These are phyloP conservation scores for Teunomyces barrocoloradensis DNA, from an alignment of 805 yeast genomes.

Conservation along the genomic window DNA sequence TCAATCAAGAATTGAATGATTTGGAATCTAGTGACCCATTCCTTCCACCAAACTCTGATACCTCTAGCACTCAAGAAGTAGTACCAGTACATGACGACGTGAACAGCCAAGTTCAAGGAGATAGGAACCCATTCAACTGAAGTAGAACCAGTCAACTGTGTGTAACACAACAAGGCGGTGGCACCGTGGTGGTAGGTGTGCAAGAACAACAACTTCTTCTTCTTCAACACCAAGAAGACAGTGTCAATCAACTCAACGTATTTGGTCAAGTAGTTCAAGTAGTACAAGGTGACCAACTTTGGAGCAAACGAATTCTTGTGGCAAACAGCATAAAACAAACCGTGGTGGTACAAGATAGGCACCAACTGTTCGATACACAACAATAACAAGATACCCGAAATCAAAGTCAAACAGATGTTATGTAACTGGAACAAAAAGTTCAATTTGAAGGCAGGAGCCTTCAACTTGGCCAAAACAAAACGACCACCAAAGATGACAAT, in stretches of 20 bases:
- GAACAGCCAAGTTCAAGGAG: conserved; percentile 83
- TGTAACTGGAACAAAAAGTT: conserved; percentile 80
- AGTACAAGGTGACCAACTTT: conserved; percentile 78
- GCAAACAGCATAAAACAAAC: conserved; percentile 83
- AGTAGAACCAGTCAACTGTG: conserved; percentile 87
- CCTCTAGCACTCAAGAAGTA: conserved; percentile 91
- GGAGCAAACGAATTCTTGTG: conserved; percentile 76
- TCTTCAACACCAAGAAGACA: conserved; percentile 83
- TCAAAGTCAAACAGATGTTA: conserved; percentile 68
- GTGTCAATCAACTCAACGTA: conserved; percentile 89
- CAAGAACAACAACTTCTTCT: conserved; percentile 86
- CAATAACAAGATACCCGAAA: conserved; percentile 63
- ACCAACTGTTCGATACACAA: conserved; percentile 80
- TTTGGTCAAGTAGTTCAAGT: conserved; percentile 88
- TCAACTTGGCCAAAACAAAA: conserved; percentile 48
- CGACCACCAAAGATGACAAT: conserved; percentile 67
- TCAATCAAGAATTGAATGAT: conserved; percentile 91
- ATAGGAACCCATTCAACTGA: conserved; percentile 96
- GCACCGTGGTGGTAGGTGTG: conserved; percentile 99
- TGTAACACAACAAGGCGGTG: conserved; percentile 90
- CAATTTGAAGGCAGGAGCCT: conserved; percentile 67
- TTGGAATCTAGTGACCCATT: conserved; percentile 97
- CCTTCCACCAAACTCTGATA: conserved; percentile 98
- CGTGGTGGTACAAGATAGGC: conserved; percentile 73
- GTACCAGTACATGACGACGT: conserved; percentile 97